phyloP scores from a whole-genome alignment of 1,284 basidiomycete species.

The Sanghuangporus weigelae region DNA sequence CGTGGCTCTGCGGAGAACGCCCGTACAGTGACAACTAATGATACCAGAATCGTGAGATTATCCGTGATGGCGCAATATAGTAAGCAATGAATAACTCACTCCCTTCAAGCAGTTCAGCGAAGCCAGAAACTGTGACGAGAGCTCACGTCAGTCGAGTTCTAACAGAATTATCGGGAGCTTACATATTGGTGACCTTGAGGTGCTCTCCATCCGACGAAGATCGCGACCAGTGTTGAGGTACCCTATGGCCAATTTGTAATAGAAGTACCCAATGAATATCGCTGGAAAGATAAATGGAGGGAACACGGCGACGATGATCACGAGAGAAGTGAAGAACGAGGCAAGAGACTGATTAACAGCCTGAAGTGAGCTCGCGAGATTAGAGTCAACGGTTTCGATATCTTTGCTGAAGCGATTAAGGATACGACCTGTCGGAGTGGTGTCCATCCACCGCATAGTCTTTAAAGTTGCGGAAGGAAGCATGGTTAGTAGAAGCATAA shows the following conservation, averaged over 20 bases:
- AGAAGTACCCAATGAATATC: constrained; percentile 54
- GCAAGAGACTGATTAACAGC: constrained; percentile 71
- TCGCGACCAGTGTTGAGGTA: constrained; percentile 77
- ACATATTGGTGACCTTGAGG: constrained; percentile 50
- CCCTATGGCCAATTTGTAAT: constrained; percentile 60
- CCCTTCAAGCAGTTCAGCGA: constrained; percentile 74
- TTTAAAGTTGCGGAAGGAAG: too few relatives aligned
- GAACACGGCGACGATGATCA: constrained; percentile 48
- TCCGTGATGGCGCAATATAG: not conserved
- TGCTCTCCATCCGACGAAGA: constrained; percentile 75
- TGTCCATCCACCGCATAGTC: constrained; percentile 32
- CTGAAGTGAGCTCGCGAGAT: constrained; percentile 62
- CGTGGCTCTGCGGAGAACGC: constrained; percentile 80
- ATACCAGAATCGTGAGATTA: not conserved
- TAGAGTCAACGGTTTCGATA: constrained; percentile 72
- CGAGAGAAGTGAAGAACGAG: constrained; percentile 61
- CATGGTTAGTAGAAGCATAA: too few relatives aligned
- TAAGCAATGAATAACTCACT: constrained; percentile 21
- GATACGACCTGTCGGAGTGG: constrained; percentile 40
- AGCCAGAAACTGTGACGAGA: constrained; percentile 54
- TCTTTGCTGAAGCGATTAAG: constrained; percentile 71
- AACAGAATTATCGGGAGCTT: not conserved
- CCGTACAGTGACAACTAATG: constrained; percentile 66
- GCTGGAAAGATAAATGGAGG: constrained; percentile 74
- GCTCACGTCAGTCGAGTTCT: not conserved